phyloP scores from a whole-genome alignment of 192 early-diverging fungal genomes.

The Geranomyces michiganensis region DNA sequence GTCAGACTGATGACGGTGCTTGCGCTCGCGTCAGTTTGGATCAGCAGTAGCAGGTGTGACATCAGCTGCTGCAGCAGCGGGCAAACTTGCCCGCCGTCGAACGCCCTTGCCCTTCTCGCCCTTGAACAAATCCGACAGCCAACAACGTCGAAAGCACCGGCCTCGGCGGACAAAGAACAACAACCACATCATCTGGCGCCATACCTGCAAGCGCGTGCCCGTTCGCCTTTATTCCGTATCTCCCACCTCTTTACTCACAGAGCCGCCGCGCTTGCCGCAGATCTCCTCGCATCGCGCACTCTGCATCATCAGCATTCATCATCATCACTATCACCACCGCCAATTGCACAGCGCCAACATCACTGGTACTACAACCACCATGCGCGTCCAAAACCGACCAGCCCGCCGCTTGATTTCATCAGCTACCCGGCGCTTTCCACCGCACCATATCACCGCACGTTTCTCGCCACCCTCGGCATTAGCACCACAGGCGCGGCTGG shows the following conservation, averaged over 20 bases:
- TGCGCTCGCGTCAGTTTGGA: background rate
- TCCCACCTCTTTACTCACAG: background rate
- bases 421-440: background rate
- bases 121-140: slow-evolving; percentile 2
- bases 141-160: background rate
- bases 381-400: no score
- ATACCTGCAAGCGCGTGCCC: background rate
- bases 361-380: no score
- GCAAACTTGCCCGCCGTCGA: background rate
- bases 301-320: no score
- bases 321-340: no score
- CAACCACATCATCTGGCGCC: background rate
- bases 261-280: background rate
- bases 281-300: background rate
- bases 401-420: no score
- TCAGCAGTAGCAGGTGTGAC: background rate
- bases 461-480: background rate
- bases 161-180: no score
- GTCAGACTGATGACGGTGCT: background rate
- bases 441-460: slow-evolving; percentile 2
- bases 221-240: background rate
- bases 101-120: background rate
- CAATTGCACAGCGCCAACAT: no score
- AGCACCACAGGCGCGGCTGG: background rate
- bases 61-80: no score